Evolutionary conservation across 148 eudicot species (phyloP), one percentile per base, ranked within the genome.

Genomic region (Rhododendron molle): DNA sequence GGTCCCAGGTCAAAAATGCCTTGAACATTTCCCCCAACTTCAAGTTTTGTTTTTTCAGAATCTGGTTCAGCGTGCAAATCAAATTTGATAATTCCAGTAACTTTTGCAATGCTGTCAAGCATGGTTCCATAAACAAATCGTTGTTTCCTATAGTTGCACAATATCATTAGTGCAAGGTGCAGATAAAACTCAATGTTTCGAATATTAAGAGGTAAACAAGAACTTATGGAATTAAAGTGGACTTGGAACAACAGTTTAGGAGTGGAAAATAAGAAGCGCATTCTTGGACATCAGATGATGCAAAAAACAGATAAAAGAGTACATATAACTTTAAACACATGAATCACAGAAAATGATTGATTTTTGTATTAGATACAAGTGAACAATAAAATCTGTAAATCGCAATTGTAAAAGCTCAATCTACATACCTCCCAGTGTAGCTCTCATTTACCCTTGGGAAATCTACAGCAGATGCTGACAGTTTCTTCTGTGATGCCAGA

Each of bases 31-130:
- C 98, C 99, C 81, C 99, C 98, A 82, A 94, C 94, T 92, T 93
- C 95, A 71, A 97, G 91, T 88, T 91, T 87, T 76, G 90, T 87
- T 91, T 92, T 91, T 78, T 89, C 94, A 86, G 85, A 76, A 77
- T 95, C 95, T 40, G 98, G 96, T 89, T 93, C 92, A 5, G 95
- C 96, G 83, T 93, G 94, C 93, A 97, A 91, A 88, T 97, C 99
- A 89, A 95, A 97, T 90, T 95, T 97, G 89, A 92, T 89, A 85
- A 95, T 88, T 65, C 96, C 99, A 30, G 92, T 90, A 20, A 95
- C 93, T 88, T 97, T 94, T 72, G 96, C 95, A 73, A 94, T 92
- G 88, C 88, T 88, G 89, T 94, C 96, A 87, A 93, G 82, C 78
- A 79, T 89, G 26, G 99, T 93, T 81, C 93, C 95, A 84, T 97